Evolutionary conservation across 345 rosid species (phyloP).

Genomic region (Rhodomyrtus tomentosa): DNA sequence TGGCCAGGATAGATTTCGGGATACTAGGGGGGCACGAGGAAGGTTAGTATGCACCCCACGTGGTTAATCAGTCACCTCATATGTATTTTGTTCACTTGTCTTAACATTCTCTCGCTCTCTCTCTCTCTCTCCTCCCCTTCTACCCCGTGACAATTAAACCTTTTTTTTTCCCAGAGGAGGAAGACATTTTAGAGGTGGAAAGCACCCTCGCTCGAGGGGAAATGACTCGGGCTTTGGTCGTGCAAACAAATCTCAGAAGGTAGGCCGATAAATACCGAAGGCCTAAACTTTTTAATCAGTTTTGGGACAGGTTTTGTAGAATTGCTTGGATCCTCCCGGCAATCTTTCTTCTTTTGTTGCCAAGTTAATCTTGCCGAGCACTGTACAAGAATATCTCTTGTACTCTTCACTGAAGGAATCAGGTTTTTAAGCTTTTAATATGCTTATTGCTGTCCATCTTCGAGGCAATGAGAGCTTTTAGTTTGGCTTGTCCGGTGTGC

Average conservation of each 20-base stretch:
- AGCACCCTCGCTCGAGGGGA: slow-evolving; percentile 42
- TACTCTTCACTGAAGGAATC: not conserved
- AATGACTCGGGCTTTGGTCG: slow-evolving; percentile 36
- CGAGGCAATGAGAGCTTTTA: not conserved
- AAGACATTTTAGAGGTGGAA: slow-evolving; percentile 53
- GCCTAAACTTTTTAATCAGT: not conserved
- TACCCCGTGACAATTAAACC: not conserved
- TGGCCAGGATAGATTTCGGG: slow-evolving; percentile 40
- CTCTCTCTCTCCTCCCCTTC: not conserved
- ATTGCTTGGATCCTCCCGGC: not conserved
- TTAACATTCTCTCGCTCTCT: not conserved
- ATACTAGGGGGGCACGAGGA: slow-evolving; percentile 44
- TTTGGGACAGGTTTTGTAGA: not conserved
- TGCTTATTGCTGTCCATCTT: not conserved
- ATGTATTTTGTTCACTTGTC: not conserved
- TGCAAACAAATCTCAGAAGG: slow-evolving; percentile 55
- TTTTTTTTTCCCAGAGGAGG: slow-evolving; percentile 47
- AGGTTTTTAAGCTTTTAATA: not conserved
- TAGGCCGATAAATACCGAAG: not conserved
- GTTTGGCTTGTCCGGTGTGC: not conserved
- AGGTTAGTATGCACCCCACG: slow-evolving; percentile 29
- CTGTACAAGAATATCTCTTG: not conserved
- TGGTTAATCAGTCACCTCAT: not conserved
- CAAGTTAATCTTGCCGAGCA: not conserved
- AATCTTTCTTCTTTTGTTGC: not conserved